Evolutionary conservation across 495 filamentous ascomycete species (phyloP), one percentile per base, ranked within the genome.

Genomic region (Penicillium soppii): DNA sequence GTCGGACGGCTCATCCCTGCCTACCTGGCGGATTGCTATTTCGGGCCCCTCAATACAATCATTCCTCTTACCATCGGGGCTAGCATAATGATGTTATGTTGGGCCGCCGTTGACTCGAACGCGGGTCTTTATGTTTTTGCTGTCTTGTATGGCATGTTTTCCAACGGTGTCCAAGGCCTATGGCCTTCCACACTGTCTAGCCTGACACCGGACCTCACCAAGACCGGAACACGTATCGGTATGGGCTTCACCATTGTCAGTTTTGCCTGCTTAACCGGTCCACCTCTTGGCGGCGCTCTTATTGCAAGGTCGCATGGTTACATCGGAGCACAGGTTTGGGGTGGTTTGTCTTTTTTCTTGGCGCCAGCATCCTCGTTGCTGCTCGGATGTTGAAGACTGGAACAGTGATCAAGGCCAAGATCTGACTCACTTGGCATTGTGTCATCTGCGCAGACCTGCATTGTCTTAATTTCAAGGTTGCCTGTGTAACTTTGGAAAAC

Each of bases 181-280:
- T 77, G 82, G 63, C 69, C 83, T 32, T 62, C 73, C 63, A 69
- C 80, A 49, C 47, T 85, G 54, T 73, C 78, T 4, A 76, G 82
- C 21, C 72, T 88, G 26, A 77, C 73, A 0, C 74, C 68, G 1
- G 84, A 90, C 57, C 43, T 85, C 54, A 73, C 71, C 9, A 88
- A 87, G 57, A 69, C 77, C 6, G 86, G 86, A 0, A 77, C 80
- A 30, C 67, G 86, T 12, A 83, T 88, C 70, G 88, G 88, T 2
- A 90, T 90, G 85, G 73, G 83, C 4, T 87, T 90, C 47, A 83
- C 73, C 3, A 78, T 88, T 46, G 71, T 83, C 16, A 82, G 80
- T 47, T 81, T 91, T 54, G 83, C 87, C 0, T 75, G 69, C 33
- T 63, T 91, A 43, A 86, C 83, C 10, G 87, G 87, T 0, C 75